phyloP scores from a whole-genome alignment of 2,329 filamentous ascomycete species.

The Fusarium sp. region DNA sequence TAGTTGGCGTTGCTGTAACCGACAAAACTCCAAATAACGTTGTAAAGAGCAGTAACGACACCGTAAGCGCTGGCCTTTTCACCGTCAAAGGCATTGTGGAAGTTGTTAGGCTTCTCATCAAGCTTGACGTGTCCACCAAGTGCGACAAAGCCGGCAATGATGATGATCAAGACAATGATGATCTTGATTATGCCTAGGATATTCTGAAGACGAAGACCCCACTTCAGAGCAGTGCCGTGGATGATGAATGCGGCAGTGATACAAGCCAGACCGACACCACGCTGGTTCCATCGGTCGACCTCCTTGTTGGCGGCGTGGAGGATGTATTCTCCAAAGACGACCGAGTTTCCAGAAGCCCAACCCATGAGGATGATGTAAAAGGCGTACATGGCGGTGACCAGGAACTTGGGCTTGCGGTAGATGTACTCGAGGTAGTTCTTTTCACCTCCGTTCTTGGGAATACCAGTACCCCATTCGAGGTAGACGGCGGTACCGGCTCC shows the following conservation, averaged over 20 bases:
- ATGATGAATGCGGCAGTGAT: constrained; percentile 73
- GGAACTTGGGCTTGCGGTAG: constrained; percentile 68
- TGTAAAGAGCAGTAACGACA: constrained; percentile 76
- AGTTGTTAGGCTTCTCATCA: constrained; percentile 69
- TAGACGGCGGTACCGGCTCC: constrained; percentile 72
- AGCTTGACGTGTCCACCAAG: constrained; percentile 70
- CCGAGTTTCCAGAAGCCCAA: constrained; percentile 74
- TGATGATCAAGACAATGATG: constrained; percentile 72
- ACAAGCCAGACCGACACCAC: constrained; percentile 73
- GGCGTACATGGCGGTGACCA: constrained; percentile 69
- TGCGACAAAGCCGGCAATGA: constrained; percentile 70
- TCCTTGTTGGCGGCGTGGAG: constrained; percentile 72
- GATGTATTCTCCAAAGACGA: constrained; percentile 78
- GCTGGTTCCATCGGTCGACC: constrained; percentile 73
- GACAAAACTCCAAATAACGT: constrained; percentile 77
- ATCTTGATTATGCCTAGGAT: constrained; percentile 73
- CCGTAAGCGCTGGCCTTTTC: constrained; percentile 74
- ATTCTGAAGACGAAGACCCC: constrained; percentile 76
- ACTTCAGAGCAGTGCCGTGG: constrained; percentile 71
- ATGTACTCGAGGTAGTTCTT: constrained; percentile 76
- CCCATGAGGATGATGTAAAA: constrained; percentile 72
- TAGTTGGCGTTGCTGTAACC: constrained; percentile 78
- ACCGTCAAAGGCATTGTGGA: constrained; percentile 71
- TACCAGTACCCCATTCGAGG: constrained; percentile 72
- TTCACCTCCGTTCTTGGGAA: constrained; percentile 73